Conservation (phyloP, 2,329 filamentous ascomycete species). For the Rutstroemia sp. region DNA sequence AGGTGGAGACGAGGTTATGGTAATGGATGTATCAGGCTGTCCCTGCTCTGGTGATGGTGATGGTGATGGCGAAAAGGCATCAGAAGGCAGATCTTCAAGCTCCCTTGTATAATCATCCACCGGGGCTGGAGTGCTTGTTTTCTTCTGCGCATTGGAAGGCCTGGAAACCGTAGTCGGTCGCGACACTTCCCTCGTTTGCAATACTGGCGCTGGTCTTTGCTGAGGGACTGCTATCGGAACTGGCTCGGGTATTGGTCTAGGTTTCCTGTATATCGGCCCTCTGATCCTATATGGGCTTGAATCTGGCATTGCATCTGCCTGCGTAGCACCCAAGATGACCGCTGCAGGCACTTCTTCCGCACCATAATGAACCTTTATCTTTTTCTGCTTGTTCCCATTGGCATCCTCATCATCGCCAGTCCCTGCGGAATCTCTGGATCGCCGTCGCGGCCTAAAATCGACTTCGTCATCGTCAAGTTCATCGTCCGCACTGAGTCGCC, state of each 20-base stretch:
- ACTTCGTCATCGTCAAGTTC: background rate
- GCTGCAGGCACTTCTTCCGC: slow-evolving; percentile 20
- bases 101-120: slow-evolving; percentile 35
- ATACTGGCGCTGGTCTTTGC: background rate
- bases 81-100: slow-evolving; percentile 45
- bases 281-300: slow-evolving; percentile 45
- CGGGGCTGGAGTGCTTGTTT: slow-evolving; percentile 7
- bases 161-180: background rate
- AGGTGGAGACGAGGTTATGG: background rate
- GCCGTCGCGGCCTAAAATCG: slow-evolving; percentile 4
- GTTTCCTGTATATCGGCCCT: slow-evolving; percentile 43
- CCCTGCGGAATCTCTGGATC: slow-evolving; percentile 13
- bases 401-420: slow-evolving; percentile 18
- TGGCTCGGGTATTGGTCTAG: slow-evolving; percentile 26
- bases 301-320: slow-evolving; percentile 26
- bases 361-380: slow-evolving; percentile 26
- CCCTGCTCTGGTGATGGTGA: slow-evolving; percentile 15
- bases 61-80: slow-evolving; percentile 28
- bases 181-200: background rate
- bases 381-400: slow-evolving; percentile 22
- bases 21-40: background rate
- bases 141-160: slow-evolving; percentile 9
- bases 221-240: slow-evolving; percentile 12
- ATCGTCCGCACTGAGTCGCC: slow-evolving; percentile 2
- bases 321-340: slow-evolving; percentile 26